Evolutionary conservation across 2,329 filamentous ascomycete species (phyloP), one percentile per base, ranked within the genome.

Genomic region (Exophiala sp.): DNA sequence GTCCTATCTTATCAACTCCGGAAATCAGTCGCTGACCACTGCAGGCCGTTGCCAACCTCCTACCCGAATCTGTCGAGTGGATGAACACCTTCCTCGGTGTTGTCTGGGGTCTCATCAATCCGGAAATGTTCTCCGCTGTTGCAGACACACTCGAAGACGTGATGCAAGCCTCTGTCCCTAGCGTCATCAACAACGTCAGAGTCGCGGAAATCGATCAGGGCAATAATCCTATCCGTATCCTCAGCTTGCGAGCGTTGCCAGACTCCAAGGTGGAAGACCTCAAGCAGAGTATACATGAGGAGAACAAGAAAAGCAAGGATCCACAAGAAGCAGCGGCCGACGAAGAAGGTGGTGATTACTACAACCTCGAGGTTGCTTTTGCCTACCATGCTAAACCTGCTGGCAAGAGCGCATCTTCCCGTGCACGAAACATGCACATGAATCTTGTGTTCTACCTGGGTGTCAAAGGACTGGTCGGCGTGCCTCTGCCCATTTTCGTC

Each of bases 381-480:
- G 91, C 91, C 1, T 96, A 96, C 68, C 91, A 96, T 66, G 89
- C 92, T 8, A 84, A 86, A 67, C 91, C 91, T 10, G 86, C 82
- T 2, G 79, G 82, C 4, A 77, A 78, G 54, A 82, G 85, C 44
- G 80, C 90, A 11, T 87, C 88, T 2, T 87, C 88, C 42, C 94
- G 91, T 71, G 90, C 91, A 5, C 83, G 87, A 62, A 97, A 96
- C 68, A 96, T 96, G 89, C 91, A 95, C 65, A 96, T 96, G 90
- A 88, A 95, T 65, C 73, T 97, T 11, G 83, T 96, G 7, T 97
- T 99, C 69, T 97, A 96, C 61, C 80, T 97, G 1, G 94, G 94
- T 53, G 76, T 95, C 66, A 90, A 88, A 66, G 91, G 91, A 0
- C 77, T 96, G 4, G 94, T 96, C 62, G 91, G 91, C 24, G 85